A percentile compares a stretch with the other conserved stretches of the same genome.
Evolutionary conservation across 192 early-diverging fungal genomes (phyloP).

Genomic region (Chytriomyces sp.): DNA sequence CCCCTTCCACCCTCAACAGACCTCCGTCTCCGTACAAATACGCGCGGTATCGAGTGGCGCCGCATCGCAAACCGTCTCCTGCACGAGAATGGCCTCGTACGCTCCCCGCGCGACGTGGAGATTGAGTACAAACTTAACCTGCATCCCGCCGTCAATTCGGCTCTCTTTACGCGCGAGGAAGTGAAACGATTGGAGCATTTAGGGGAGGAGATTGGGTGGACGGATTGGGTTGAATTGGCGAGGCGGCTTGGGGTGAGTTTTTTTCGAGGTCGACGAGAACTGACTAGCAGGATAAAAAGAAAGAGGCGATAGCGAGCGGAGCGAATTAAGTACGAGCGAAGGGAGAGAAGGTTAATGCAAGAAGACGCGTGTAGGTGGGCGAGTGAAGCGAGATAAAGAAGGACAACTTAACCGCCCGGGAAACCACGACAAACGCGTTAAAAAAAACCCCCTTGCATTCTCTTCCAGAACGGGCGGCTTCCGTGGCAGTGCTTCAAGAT

Average conservation of each 20-base stretch:
- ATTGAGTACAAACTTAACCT: not conserved
- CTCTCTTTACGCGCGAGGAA: slow-evolving; percentile 7
- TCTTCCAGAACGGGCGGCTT: slow-evolving; percentile 6
- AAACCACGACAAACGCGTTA: no score
- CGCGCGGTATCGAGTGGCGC: slow-evolving; percentile 2
- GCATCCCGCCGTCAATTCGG: slow-evolving; percentile 1
- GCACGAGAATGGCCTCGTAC: not conserved
- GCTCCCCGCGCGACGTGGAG: not conserved
- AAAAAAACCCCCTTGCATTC: not conserved
- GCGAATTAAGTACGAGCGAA: no score
- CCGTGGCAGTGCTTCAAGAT: slow-evolving; percentile 23
- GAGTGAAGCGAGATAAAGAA: no score
- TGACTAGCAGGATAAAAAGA: no score
- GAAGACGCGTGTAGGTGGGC: no score
- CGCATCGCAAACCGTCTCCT: not conserved
- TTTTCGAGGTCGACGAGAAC: no score
- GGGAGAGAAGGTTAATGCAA: no score
- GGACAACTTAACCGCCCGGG: no score
- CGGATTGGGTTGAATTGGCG: slow-evolving; percentile 22
- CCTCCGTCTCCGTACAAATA: not conserved
- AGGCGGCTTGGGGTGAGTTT: slow-evolving; percentile 13
- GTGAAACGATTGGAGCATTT: not conserved
- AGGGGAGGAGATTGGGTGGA: not conserved
- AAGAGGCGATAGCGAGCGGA: no score
- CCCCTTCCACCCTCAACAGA: not conserved